Base-by-base conservation (phyloP, 257 asterid genomes). In the Solanum okadae region DNA sequence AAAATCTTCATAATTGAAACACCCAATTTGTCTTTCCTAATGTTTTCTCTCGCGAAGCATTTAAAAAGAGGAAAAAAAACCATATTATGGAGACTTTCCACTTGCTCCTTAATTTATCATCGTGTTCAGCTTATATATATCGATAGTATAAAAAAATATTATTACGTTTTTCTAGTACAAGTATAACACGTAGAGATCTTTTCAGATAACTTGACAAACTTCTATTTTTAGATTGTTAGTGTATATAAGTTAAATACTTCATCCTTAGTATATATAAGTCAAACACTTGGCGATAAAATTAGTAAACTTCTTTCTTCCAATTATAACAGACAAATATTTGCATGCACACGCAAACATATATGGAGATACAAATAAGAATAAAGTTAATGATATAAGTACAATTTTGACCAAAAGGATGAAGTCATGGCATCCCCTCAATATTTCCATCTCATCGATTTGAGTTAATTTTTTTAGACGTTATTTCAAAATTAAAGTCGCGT, bases 21-120 rank as follows among this genome's bases (percentile, higher is more conserved):
- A 81, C 88, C 86, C 77, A 73, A 27, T 84, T 87, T 89, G 91
- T 89, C 86, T 63, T 42, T 83, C 88, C 77, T 89, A 23, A 4
- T 83, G 91, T 89, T 87, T 89, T 87, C 11, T 37, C 14, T 72
- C 44, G 70, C 11, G 83, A 71, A 81, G n/a, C 31, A 67, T 46
- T 29, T 52, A 44, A 79, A 33, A 44, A 15, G 15, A 25, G 44
- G 11, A 7, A 61, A 14, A 88, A 15, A 88, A 84, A 23, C 15
- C 84, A 44, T 52, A 82, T 84, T 31, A 86, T 89, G 86, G 84
- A 79, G 89, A 86, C 89, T 79, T 42, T 40, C 31, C 65, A 40
- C 86, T 71, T 37, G 46, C 5, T 84, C n/a, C 25, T 56, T 4
- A 46, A 16, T 22, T 22, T 20, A 7, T 20, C 5, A 2, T 0